Conservation (phyloP, 2,329 filamentous ascomycete genomes). For the Colletotrichum ledebouriae region DNA sequence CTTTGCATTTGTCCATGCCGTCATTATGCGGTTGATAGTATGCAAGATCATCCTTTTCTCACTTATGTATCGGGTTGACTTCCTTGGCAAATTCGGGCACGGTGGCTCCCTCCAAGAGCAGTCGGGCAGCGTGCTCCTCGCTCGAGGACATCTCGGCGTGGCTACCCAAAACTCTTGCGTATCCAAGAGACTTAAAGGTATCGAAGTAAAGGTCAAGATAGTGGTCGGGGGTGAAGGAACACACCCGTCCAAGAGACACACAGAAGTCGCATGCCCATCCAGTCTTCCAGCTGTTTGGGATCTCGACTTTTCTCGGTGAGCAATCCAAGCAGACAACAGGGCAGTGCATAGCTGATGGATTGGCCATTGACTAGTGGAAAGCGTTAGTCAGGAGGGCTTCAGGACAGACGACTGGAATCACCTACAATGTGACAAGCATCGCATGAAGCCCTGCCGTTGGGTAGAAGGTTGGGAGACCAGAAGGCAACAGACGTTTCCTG, state of each 20-base stretch:
- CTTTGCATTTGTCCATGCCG: not conserved
- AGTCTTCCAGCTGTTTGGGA: not conserved
- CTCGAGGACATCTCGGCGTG: not conserved
- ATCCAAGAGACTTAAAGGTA: constrained; percentile 19
- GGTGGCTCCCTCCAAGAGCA: constrained; percentile 2
- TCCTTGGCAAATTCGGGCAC: not conserved
- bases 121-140: not conserved
- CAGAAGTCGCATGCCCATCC: constrained; percentile 15
- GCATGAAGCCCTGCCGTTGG: constrained; percentile 7
- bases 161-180: not conserved
- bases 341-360: constrained; percentile 17
- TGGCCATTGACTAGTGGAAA: not conserved
- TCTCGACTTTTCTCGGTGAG: not conserved
- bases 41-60: not conserved
- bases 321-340: not conserved
- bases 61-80: not conserved
- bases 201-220: constrained; percentile 4
- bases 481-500: not conserved
- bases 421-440: constrained; percentile 15
- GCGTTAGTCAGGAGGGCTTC: not conserved
- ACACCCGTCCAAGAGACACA: constrained; percentile 10
- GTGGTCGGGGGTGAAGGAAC: constrained; percentile 10
- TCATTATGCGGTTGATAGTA: not conserved
- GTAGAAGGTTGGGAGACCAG: constrained; percentile 1
- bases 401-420: not conserved